A percentile compares a stretch with the other conserved stretches of the same genome.
Evolutionary conservation across 106 monocot species (phyloP).

Genomic region (Chionographis japonica): DNA sequence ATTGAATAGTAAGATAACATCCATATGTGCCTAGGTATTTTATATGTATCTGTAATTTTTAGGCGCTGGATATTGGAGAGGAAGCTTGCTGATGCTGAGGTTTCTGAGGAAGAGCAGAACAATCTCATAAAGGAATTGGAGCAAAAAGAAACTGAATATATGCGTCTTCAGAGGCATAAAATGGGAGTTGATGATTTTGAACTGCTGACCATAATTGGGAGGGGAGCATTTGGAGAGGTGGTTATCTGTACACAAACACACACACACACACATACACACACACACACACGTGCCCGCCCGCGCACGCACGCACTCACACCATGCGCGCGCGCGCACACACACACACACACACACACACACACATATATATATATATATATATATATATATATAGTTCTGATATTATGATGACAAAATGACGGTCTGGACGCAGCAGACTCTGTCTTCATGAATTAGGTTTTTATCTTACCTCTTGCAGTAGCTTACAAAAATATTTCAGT

Average conservation of each 20-base stretch:
- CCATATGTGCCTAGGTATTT: too few species aligned
- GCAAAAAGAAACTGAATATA: slow-evolving; percentile 79
- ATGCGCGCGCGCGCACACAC: neutral
- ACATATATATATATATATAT: too few species aligned
- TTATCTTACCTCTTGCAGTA: too few species aligned
- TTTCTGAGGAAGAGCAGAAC: slow-evolving; percentile 73
- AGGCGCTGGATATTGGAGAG: slow-evolving; percentile 70
- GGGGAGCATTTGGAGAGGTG: slow-evolving; percentile 83
- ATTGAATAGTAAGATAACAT: too few species aligned
- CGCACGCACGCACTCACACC: too few species aligned
- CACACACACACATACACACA: too few species aligned
- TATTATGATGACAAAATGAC: too few species aligned
- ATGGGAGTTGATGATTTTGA: slow-evolving; percentile 82
- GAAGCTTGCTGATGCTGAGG: slow-evolving; percentile 83
- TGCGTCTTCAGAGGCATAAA: slow-evolving; percentile 77
- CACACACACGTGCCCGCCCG: too few species aligned
- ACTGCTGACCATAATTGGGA: slow-evolving; percentile 68
- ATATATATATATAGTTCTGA: too few species aligned
- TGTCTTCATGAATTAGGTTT: neutral
- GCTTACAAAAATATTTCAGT: too few species aligned
- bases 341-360: too few species aligned
- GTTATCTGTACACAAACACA: neutral
- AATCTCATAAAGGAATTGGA: slow-evolving; percentile 68
- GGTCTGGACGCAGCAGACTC: too few species aligned
- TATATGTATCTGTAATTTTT: neutral